These are phyloP conservation scores for Setaria viridis DNA, from an alignment of 202 grass and related monocot genomes.

Conservation along the genomic window DNA sequence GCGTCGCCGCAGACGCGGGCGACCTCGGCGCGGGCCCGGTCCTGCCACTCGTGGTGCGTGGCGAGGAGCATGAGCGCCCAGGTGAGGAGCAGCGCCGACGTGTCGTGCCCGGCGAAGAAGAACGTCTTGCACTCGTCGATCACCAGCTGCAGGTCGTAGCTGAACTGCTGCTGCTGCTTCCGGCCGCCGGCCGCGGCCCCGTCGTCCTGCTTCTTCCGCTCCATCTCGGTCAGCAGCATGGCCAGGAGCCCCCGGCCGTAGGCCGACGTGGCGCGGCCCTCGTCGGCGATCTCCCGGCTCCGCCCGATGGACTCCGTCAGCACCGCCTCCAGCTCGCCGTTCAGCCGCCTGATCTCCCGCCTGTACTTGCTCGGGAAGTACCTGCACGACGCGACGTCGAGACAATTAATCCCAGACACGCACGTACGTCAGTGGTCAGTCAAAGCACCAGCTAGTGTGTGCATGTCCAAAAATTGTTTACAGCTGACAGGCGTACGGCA, in stretches of 20 bases:
- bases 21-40: conserved; percentile 76
- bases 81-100: conserved; percentile 80
- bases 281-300: conserved; percentile 70
- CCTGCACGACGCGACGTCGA: conserved; percentile 37
- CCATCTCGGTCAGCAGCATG: conserved; percentile 66
- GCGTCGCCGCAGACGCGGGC: conserved; percentile 61
- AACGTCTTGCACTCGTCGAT: conserved; percentile 83
- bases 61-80: conserved; percentile 93
- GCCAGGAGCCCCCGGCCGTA: conserved; percentile 69
- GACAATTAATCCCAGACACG: background rate
- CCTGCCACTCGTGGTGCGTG: conserved; percentile 77
- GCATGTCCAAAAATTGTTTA: conserved; percentile 1
- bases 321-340: conserved; percentile 71
- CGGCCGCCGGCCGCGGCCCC: background rate
- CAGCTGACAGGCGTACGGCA: conserved; percentile 2
- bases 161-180: conserved; percentile 19
- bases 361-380: conserved; percentile 85
- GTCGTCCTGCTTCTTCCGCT: conserved; percentile 50
- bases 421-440: background rate
- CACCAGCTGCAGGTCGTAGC: conserved; percentile 75
- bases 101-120: conserved; percentile 72
- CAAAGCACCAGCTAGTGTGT: background rate
- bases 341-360: conserved; percentile 75
- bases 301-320: conserved; percentile 72
- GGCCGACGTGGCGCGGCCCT: conserved; percentile 62